These are phyloP conservation scores for Teunomyces barrocoloradensis DNA, from an alignment of 805 yeast genomes.

Conservation along the genomic window DNA sequence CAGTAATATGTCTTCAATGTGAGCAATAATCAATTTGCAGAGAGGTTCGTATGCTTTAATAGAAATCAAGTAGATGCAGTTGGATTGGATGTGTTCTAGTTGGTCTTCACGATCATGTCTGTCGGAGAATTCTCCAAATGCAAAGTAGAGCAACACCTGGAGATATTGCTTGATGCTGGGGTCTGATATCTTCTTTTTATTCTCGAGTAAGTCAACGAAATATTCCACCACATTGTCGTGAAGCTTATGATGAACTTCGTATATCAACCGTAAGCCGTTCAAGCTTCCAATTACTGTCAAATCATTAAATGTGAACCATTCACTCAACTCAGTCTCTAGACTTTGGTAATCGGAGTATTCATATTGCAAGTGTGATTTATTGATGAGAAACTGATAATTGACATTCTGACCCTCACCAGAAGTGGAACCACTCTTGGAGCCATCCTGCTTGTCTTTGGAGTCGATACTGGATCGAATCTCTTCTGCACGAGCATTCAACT, in stretches of 20 bases:
- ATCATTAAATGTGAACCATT: slow-evolving; percentile 40
- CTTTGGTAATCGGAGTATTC: slow-evolving; percentile 25
- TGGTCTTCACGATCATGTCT: slow-evolving; percentile 15
- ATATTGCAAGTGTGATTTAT: slow-evolving; percentile 31
- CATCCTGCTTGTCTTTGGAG: slow-evolving; percentile 1
- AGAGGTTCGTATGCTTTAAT: slow-evolving; percentile 6
- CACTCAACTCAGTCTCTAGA: slow-evolving; percentile 29
- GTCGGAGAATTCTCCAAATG: slow-evolving; percentile 24
- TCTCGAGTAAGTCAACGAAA: background rate
- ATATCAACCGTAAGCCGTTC: slow-evolving; percentile 7
- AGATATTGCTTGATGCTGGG: slow-evolving; percentile 5
- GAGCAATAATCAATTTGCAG: background rate
- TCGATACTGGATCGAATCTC: slow-evolving; percentile 21
- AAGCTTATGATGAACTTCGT: slow-evolving; percentile 2
- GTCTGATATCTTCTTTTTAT: background rate
- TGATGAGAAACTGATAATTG: slow-evolving; percentile 25
- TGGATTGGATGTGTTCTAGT: slow-evolving; percentile 11
- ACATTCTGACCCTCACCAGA: background rate
- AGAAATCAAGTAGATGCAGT: slow-evolving; percentile 7
- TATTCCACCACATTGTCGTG: background rate
- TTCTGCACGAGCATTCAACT: slow-evolving; percentile 41
- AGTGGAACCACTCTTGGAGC: background rate
- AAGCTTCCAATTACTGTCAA: slow-evolving; percentile 21
- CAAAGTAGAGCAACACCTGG: slow-evolving; percentile 20
- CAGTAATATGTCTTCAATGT: background rate